phyloP scores from a whole-genome alignment of 345 rosid genomes.

The Carallia pectinifolia region DNA sequence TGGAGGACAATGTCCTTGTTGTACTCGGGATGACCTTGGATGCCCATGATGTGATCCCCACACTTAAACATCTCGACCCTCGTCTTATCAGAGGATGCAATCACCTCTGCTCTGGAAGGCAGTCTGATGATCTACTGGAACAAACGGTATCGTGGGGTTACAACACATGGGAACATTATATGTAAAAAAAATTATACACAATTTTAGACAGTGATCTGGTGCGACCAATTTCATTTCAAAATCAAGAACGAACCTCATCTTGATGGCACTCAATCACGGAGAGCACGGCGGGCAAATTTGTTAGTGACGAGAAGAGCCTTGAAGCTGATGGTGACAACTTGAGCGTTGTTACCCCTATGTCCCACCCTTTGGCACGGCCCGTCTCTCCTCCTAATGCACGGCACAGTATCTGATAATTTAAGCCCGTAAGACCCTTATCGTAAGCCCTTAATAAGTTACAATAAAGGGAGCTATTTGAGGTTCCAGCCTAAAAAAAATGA shows the following conservation, averaged over 20 bases:
- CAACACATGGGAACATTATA: background rate
- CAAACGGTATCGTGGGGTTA: background rate
- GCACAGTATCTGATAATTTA: slow-evolving; percentile 41
- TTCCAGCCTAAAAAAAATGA: too few relatives aligned
- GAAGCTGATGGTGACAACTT: slow-evolving; percentile 38
- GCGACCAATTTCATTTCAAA: background rate
- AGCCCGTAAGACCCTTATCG: background rate
- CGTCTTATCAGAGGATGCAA: slow-evolving; percentile 52
- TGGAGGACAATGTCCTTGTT: slow-evolving; percentile 55
- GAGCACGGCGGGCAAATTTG: slow-evolving; percentile 34
- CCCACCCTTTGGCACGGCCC: slow-evolving; percentile 60
- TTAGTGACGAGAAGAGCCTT: slow-evolving; percentile 36
- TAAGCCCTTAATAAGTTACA: background rate
- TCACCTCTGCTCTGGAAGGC: slow-evolving; percentile 49
- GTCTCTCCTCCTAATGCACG: slow-evolving; percentile 62
- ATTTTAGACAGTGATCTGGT: background rate
- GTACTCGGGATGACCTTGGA: slow-evolving; percentile 82
- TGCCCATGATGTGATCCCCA: slow-evolving; percentile 69
- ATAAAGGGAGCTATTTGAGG: background rate
- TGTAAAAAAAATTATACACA: background rate
- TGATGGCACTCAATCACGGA: slow-evolving; percentile 57
- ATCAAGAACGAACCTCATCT: slow-evolving; percentile 46
- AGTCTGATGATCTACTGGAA: slow-evolving; percentile 43
- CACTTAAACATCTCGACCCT: slow-evolving; percentile 58
- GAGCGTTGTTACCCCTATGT: slow-evolving; percentile 50